Evolutionary conservation across 2,329 filamentous ascomycete species (phyloP).

Genomic region (Penicillium sp.): DNA sequence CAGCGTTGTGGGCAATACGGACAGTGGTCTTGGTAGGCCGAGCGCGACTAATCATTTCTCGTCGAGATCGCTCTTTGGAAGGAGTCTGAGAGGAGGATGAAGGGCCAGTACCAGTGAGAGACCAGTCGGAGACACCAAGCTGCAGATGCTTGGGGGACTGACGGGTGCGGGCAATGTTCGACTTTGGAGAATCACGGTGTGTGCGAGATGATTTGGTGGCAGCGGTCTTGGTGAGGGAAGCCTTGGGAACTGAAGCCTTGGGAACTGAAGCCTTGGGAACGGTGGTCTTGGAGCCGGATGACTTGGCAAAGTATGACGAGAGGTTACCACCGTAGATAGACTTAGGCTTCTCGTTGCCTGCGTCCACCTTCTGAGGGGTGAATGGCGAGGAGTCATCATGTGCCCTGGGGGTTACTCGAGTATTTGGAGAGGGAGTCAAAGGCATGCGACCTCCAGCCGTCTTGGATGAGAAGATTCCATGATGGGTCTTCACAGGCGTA

Average conservation of each 20-base stretch:
- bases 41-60: slow-evolving; percentile 54
- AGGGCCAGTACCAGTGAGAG: slow-evolving; percentile 78
- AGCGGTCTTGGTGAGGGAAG: slow-evolving; percentile 7
- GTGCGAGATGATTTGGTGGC: slow-evolving; percentile 47
- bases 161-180: slow-evolving; percentile 73
- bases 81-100: slow-evolving; percentile 57
- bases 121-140: slow-evolving; percentile 89
- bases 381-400: slow-evolving; percentile 67
- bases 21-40: slow-evolving; percentile 70
- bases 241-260: slow-evolving; percentile 1
- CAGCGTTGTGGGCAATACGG: slow-evolving; percentile 67
- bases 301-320: slow-evolving; percentile 69
- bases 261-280: not conserved
- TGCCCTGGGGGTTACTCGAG: slow-evolving; percentile 54
- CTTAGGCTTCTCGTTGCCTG: slow-evolving; percentile 59
- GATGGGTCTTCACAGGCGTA: slow-evolving; percentile 93
- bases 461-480: slow-evolving; percentile 86
- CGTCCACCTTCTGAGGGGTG: slow-evolving; percentile 63
- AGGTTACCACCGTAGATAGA: slow-evolving; percentile 81
- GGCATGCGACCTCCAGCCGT: slow-evolving; percentile 95
- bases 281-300: slow-evolving; percentile 6
- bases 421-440: slow-evolving; percentile 79
- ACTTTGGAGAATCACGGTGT: slow-evolving; percentile 89
- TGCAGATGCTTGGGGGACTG: slow-evolving; percentile 84
- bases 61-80: slow-evolving; percentile 58